These are phyloP conservation scores for Dactylellina drechsleri DNA, from an alignment of 2,329 filamentous ascomycete genomes.

Conservation along the genomic window DNA sequence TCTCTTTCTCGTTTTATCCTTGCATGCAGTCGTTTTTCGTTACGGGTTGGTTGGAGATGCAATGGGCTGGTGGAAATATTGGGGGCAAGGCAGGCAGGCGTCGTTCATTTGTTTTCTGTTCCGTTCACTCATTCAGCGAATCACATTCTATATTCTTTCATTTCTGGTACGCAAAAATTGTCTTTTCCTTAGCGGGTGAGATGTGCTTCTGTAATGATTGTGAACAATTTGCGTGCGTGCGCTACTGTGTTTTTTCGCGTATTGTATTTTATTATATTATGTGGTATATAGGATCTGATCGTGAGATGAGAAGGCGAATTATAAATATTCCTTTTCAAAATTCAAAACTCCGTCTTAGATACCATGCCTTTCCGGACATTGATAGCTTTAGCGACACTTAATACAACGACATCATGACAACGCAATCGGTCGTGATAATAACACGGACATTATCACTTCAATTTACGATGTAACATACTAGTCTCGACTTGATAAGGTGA, in stretches of 20 bases:
- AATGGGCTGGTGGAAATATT: not conserved
- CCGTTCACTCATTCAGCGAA: not conserved
- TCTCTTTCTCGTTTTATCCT: not conserved
- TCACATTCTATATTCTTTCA: not conserved
- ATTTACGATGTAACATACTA: too few relatives aligned
- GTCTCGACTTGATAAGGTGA: too few relatives aligned
- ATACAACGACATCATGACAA: too few relatives aligned
- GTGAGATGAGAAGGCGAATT: too few relatives aligned
- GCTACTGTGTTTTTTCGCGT: not conserved
- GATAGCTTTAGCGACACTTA: too few relatives aligned
- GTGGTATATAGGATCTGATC: not conserved
- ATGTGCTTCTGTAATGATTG: not conserved
- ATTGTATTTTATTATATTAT: not conserved
- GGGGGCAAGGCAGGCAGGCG: not conserved
- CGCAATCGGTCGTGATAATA: too few relatives aligned
- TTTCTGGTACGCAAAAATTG: not conserved
- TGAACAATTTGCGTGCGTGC: not conserved
- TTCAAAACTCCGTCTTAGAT: too few relatives aligned
- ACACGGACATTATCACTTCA: too few relatives aligned
- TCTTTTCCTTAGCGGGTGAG: not conserved
- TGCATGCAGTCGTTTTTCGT: slow-evolving; percentile 1
- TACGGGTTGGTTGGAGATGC: not conserved
- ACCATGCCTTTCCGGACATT: too few relatives aligned
- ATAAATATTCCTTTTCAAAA: too few relatives aligned
- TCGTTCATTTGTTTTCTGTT: not conserved